Evolutionary conservation across 2,329 filamentous ascomycete genomes (phyloP).

Genomic region (Neonectria faginata): DNA sequence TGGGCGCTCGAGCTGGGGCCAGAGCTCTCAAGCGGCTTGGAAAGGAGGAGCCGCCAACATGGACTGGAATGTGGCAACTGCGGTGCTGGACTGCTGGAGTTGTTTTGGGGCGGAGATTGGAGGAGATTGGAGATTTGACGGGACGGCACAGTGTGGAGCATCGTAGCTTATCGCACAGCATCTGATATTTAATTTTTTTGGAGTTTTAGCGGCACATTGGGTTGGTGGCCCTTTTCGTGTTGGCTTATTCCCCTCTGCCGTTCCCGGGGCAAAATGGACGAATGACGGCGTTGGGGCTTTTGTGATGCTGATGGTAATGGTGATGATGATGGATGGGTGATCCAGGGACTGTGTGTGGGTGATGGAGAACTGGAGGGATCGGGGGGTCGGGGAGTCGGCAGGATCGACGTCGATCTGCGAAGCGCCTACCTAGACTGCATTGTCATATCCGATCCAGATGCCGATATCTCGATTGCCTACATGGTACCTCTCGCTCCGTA

Average conservation of each 20-base stretch:
- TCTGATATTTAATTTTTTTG: not conserved
- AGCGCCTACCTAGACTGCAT: conserved; percentile 33
- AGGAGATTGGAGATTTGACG: conserved; percentile 7
- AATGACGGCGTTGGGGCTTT: not conserved
- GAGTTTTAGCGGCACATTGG: not conserved
- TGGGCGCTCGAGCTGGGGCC: not conserved
- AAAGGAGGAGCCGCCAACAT: conserved; percentile 14
- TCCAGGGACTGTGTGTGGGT: not conserved
- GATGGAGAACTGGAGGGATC: conserved; percentile 6
- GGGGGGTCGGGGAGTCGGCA: conserved; percentile 19
- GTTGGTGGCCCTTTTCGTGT: not conserved
- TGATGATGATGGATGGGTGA: not conserved
- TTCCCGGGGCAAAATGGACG: not conserved
- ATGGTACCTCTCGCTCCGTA: conserved; percentile 26
- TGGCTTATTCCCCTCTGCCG: not conserved
- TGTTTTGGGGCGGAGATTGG: conserved; percentile 8
- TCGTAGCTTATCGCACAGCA: not conserved
- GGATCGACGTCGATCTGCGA: conserved; percentile 45
- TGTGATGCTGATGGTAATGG: not conserved
- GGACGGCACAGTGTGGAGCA: not conserved
- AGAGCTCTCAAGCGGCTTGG: conserved; percentile 9
- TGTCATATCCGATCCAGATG: conserved; percentile 41
- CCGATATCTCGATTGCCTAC: conserved; percentile 42
- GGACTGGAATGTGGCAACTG: conserved; percentile 19
- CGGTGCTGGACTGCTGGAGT: not conserved